Conservation (phyloP, 305 asterid genomes). For the Fraxinus albicans region DNA sequence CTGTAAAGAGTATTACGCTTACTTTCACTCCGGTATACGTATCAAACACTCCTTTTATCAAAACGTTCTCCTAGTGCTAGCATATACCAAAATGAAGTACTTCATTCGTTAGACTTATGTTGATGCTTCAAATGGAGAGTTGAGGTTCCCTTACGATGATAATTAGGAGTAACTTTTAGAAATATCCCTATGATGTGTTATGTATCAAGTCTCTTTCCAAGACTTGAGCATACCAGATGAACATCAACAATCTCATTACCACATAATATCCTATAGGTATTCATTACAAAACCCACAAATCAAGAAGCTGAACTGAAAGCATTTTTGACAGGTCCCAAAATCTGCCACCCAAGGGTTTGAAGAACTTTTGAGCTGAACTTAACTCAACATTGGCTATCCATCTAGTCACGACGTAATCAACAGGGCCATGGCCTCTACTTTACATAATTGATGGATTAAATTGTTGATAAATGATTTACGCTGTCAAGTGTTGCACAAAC, state of each 20-base stretch:
- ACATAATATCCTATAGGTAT: neutral
- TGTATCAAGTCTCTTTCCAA: neutral
- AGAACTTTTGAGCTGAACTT: too few relatives aligned
- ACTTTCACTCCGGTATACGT: neutral
- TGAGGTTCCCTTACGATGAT: neutral
- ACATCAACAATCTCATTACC: neutral
- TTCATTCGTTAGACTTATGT: neutral
- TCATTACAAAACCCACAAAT: neutral
- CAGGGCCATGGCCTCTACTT: too few relatives aligned
- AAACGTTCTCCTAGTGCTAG: neutral
- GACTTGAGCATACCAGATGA: neutral
- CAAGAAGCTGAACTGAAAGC: too few relatives aligned
- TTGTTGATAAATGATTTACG: too few relatives aligned
- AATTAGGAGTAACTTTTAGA: neutral
- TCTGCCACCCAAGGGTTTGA: too few relatives aligned
- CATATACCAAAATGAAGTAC: neutral
- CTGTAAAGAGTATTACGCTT: neutral
- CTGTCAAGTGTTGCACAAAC: too few relatives aligned
- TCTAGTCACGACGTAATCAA: too few relatives aligned
- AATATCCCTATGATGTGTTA: neutral
- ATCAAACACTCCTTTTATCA: neutral
- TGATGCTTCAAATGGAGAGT: neutral
- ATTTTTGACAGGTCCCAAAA: too few relatives aligned
- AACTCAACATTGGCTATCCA: too few relatives aligned
- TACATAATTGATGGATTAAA: too few relatives aligned